A percentile compares a stretch with the other conserved stretches of the same genome.
Evolutionary conservation across 2,329 filamentous ascomycete species (phyloP).

Genomic region (Colletotrichum aenigma): DNA sequence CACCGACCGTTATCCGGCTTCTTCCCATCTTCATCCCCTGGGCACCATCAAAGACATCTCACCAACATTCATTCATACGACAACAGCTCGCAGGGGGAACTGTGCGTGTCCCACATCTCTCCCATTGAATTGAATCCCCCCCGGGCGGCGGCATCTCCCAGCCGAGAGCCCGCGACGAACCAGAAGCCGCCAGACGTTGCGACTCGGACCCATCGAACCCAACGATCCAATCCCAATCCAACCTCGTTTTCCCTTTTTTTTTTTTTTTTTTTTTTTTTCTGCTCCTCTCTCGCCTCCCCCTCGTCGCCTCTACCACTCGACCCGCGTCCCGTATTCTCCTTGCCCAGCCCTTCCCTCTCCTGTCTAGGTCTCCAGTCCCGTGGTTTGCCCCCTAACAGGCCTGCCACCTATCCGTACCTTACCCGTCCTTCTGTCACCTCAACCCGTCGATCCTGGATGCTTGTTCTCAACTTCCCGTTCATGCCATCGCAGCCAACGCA

Average conservation of each 20-base stretch:
- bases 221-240: background rate
- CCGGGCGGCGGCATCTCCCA: background rate
- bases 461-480: conserved; percentile 7
- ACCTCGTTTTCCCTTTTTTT: background rate
- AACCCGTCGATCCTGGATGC: conserved; percentile 17
- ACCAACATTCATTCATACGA: background rate
- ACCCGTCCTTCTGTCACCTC: background rate
- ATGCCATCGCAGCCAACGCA: background rate
- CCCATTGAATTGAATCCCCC: background rate
- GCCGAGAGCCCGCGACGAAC: background rate
- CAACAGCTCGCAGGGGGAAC: background rate
- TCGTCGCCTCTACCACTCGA: background rate
- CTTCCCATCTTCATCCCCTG: background rate
- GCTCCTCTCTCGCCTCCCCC: background rate
- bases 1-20: background rate
- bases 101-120: background rate
- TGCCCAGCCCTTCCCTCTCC: background rate
- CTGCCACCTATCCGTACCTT: background rate
- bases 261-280: background rate
- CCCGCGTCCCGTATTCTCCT: background rate
- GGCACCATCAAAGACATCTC: background rate
- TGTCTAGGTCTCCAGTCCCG: background rate
- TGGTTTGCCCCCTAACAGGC: background rate
- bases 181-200: background rate
- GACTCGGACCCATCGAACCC: background rate